Evolutionary conservation across 441 rosid species (phyloP), one percentile per base, ranked within the genome.

Genomic region (Erodium texanum): DNA sequence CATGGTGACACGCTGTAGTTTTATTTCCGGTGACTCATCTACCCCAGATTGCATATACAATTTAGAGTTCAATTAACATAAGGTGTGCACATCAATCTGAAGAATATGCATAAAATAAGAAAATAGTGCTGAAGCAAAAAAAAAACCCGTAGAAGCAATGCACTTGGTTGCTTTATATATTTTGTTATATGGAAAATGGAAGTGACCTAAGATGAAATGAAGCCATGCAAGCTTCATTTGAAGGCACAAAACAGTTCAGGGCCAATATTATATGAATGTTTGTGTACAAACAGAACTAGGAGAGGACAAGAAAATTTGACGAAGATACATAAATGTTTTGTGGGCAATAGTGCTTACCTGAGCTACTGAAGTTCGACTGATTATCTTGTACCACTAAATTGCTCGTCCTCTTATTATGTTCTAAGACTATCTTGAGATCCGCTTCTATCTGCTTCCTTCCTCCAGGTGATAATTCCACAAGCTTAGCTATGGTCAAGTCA

Each of bases 391-490:
- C 61, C 5, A 52, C 6, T 52, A 56, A 76, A 18, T 65, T 65
- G 74, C 72, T 41, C 54, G 66, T 66, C 54, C 70, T 68, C 52
- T 71, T 74, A 61, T 64, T 67, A 43, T 65, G 63, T 22, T 72
- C 79, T 3, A 59, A 56, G 62, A 87, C 70, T 66, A 79, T 76
- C 66, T 82, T 66, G 72, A 85, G 66, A 73, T 88, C 93, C 67
- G 59, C 72, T 74, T 85, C 85, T 81, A 90, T 83, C 72, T 92
- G 96, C 70, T 81, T 88, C 85, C 80, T 90, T 73, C 97, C 98
- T 68, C 74, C 77, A 15, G 54, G 36, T 36, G 93, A 87, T 29
- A 80, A 74, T 81, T 87, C 96, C 72, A 79, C 56, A 43, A 70
- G 72, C 74, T 79, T 75, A 54, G 93, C 87, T 70, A 84, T 75